Base-by-base conservation (phyloP, 164 flowering plant species). In the Berberis thunbergii region DNA sequence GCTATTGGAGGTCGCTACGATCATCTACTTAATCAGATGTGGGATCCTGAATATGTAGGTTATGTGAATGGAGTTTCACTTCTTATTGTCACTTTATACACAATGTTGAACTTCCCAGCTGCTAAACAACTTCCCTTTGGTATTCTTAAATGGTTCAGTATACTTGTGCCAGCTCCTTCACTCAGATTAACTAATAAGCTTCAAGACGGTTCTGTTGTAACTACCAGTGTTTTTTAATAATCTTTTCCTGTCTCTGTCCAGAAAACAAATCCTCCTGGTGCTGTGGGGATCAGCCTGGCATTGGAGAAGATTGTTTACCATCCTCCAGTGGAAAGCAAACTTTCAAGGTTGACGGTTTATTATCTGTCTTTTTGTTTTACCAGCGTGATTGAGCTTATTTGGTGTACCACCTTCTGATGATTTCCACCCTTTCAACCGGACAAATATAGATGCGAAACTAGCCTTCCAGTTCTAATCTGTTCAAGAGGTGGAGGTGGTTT, bases 401-500 rank as follows among this genome's bases (percentile, higher is more conserved):
- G 26, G 13, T 13, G 5, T 61, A 59, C 43, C 43, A 41, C 62
- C n/a, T 39, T 71, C 11, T 43, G 3, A 71, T 38, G 40, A 13
- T 62, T 40, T 41, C n/a, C 39, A 62, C 39, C 52, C 54, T 39
- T 3, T 9, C 45, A 7, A 59, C 11, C 45, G 52, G 62, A 39
- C 52, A 70, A 54, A 46, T 77, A 67, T 78, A 94, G 97, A 78
- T 80, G 72, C 75, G 89, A 90, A 59, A 71, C 75, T 49, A 73
- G 79, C 70, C 75, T 66, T 41, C 76, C 64, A 62, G 72, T 91
- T 70, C 90, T 94, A 69, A 75, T 94, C 63, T 94, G 99, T 69
- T 87, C 99, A 70, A 84, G 83, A 79, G 99, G 96, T 65, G 96
- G 96, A 7, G 99, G 99, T 41, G 99, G 99, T 55, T 79, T 94